Base-by-base conservation (phyloP, 331 rosid species). In the Acacia pycnantha region DNA sequence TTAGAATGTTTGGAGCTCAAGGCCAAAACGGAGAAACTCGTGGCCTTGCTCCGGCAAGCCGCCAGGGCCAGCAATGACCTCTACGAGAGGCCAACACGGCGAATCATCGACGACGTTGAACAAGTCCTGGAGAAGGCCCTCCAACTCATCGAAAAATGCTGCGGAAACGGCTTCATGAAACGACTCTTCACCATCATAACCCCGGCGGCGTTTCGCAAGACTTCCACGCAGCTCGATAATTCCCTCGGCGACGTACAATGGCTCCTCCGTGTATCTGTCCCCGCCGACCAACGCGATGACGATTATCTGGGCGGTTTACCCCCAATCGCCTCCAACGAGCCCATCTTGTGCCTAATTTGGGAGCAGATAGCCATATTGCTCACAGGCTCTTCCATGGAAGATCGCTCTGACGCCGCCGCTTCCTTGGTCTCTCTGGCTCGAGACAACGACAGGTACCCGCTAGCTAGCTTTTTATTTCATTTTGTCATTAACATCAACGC, bases 71-170 rank as follows among this genome's bases (percentile, higher is more conserved):
- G 96, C 90, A 86, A 33, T 14, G 97, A 91, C 10, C 88, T 93
- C 14, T 93, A 93, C 48, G 97, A 93, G 65, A 90, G 96, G 6
- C 97, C 97, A 1, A 91, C 97, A 0, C 78, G 91, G 4, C 94
- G 96, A 11, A 93, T 93, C 83, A 91, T 93, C 31, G 97, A 90
- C 26, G 93, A 91, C 81, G 90, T 93, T 5, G 93, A 91, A 18
- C 91, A 90, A 22, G 94, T 85, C 69, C 94, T 93, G 0, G 96
- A 91, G 58, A 93, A 91, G 59, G 90, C 96, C 24, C 79, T 93
- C 3, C 64, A 62, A 0, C 92, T 93, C 3, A 91, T 93, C 15
- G 31, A 43, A 13, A 93, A 93, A 77, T 91, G 94, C 29, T 88
- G 96, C 1, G 92, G 85, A 47, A 90, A 83, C 27, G 75, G 91